These are phyloP conservation scores for Salvia splendens DNA, from an alignment of 257 asterid genomes.

Conservation along the genomic window DNA sequence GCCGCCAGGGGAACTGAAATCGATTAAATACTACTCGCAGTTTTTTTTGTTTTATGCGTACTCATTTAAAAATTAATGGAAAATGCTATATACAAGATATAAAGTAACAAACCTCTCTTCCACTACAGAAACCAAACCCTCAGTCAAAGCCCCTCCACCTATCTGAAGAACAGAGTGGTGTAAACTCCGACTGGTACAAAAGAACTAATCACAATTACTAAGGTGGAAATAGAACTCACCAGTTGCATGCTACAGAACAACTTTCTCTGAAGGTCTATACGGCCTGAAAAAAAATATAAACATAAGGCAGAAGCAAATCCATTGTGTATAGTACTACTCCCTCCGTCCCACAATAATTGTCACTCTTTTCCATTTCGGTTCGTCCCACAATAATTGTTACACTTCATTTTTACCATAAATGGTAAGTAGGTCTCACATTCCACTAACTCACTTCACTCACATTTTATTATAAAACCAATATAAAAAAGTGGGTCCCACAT, in stretches of 20 bases:
- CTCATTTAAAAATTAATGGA: background rate
- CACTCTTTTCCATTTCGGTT: no score
- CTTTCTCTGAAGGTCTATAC: constrained; percentile 90
- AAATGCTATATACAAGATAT: constrained; percentile 17
- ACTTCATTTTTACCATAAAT: no score
- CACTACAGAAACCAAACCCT: constrained; percentile 84
- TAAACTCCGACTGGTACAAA: constrained; percentile 22
- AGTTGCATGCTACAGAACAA: constrained; percentile 97
- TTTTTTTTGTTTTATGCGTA: constrained; percentile 19
- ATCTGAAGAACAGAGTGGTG: constrained; percentile 52
- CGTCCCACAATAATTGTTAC: no score
- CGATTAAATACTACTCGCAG: background rate
- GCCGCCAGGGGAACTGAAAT: constrained; percentile 15
- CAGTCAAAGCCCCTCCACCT: constrained; percentile 85
- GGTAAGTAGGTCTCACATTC: no score
- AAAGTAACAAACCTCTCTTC: constrained; percentile 82
- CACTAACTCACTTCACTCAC: no score
- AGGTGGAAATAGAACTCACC: constrained; percentile 51
- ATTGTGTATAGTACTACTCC: background rate
- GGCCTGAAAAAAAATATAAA: constrained; percentile 51
- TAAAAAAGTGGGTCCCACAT: no score
- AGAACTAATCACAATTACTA: constrained; percentile 22
- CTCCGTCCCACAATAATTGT: no score
- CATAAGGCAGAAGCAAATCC: constrained; percentile 35
- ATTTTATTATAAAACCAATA: no score